These are phyloP conservation scores for Aspergillus avenaceus DNA, from an alignment of 495 filamentous ascomycete genomes.

Conservation along the genomic window DNA sequence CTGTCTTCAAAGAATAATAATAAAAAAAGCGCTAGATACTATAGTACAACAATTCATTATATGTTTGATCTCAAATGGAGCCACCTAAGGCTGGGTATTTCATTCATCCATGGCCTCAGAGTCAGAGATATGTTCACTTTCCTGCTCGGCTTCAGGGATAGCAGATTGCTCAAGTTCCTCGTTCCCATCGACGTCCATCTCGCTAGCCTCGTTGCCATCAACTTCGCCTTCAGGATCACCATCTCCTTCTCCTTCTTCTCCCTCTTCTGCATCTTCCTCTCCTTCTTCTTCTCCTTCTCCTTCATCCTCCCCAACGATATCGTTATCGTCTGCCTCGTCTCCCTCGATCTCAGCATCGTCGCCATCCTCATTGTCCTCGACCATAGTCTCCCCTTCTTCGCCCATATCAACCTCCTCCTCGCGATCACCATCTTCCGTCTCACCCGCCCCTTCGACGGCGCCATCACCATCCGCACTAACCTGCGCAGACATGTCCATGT, in stretches of 20 bases:
- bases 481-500: constrained; percentile 22
- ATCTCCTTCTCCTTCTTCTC: constrained; percentile 23
- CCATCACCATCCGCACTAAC: constrained; percentile 26
- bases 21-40: too few species aligned
- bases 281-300: constrained; percentile 6
- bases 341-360: constrained; percentile 14
- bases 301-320: constrained; percentile 7
- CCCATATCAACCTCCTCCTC: constrained; percentile 10
- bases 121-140: constrained; percentile 1
- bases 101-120: constrained; percentile 1
- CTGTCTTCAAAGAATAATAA: too few species aligned
- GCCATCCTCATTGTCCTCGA: constrained; percentile 10
- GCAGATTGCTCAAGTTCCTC: background rate
- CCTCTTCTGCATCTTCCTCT: constrained; percentile 18
- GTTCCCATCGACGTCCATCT: background rate
- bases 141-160: background rate
- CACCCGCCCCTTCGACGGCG: constrained; percentile 5
- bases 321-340: constrained; percentile 14
- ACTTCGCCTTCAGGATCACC: constrained; percentile 6
- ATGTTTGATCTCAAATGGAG: too few species aligned
- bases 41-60: too few species aligned
- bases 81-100: background rate
- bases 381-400: constrained; percentile 12
- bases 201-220: constrained; percentile 1
- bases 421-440: constrained; percentile 13